Base-by-base conservation (phyloP, 2,329 filamentous ascomycete genomes). In the Harringtonia aguacate region DNA sequence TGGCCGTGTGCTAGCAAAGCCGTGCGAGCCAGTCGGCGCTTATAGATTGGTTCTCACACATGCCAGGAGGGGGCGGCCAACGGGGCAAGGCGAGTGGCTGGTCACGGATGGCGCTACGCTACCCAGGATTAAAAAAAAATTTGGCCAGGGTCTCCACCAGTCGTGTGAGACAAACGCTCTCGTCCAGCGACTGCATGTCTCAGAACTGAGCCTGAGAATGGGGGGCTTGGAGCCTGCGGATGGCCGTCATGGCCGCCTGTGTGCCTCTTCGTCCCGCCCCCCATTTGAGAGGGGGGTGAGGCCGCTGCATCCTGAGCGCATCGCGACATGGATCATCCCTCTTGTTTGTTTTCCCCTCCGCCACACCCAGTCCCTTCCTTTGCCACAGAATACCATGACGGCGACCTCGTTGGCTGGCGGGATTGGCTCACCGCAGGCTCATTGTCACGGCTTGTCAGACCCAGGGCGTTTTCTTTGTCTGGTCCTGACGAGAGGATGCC, bases 21-120 rank as follows among this genome's bases (percentile, higher is more conserved):
- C n/a, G n/a, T n/a, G 57, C 58, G 57, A 59, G 54, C 66, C 67
- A 69, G 62, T 67, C 60, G 67, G 66, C 67, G 67, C 66, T 68
- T 69, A 68, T 58, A 55, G 60, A 60, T 45, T 39, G 42, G 42
- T 22, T 31, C 27, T 29, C 10, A 36, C 31, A 14, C 18, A 20
- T 12, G 17, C 9, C 30, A 22, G 24, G 20, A 30, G 33, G 28
- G 8, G 33, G 12, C 13, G 24, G 28, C 18, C 35, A 13, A 28
- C 31, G 40, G 17, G 21, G 13, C 22, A 1, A 36, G 8, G 18
- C 33, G 31, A 42, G 33, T 42, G 40, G 40, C 33, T 36, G 40
- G 13, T 14, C 17, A 33, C n/a, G 14, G 22, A 30, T 15, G 21
- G 24, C 30, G 30, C 18, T 18, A 20, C 39, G 29, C 24, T 15